Evolutionary conservation across 225 moss, liverwort and hornwort genomes (phyloP).

Genomic region (Anthoceros angustus): DNA sequence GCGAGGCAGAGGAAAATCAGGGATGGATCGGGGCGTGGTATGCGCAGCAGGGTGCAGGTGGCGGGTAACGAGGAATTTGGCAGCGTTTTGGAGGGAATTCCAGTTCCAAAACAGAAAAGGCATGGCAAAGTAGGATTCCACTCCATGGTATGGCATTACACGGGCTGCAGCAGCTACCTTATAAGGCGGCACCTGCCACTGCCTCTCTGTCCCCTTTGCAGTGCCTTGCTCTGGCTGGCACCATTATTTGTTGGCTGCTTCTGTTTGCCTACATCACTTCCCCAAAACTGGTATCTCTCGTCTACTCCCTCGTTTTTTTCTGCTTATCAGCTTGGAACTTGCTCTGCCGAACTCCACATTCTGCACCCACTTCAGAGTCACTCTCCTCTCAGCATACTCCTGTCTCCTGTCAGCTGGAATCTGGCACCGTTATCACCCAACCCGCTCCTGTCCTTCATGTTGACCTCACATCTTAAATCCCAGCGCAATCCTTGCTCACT

Average conservation of each 20-base stretch:
- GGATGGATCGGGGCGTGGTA: no score
- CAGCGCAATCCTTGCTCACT: no score
- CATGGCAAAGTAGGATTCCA: no score
- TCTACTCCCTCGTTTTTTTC: neutral
- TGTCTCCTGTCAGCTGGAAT: neutral
- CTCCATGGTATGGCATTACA: neutral
- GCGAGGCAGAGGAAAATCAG: no score
- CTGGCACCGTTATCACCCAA: neutral
- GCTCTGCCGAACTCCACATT: neutral
- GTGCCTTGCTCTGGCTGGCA: neutral
- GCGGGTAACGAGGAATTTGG: no score
- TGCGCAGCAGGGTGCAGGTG: no score
- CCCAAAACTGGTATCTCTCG: neutral
- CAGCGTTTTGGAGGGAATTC: no score
- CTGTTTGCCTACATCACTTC: slow-evolving; percentile 4
- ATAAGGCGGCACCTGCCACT: neutral
- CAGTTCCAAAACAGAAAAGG: no score
- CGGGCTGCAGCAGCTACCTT: neutral
- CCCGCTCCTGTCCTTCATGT: neutral
- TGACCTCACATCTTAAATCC: neutral
- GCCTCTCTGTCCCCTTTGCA: slow-evolving; percentile 2
- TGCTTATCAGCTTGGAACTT: neutral
- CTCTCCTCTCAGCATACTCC: neutral
- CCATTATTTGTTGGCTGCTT: neutral
- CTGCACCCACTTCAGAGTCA: neutral